phyloP scores from a whole-genome alignment of 2,329 filamentous ascomycete genomes.

The Zymoseptoria brevis region DNA sequence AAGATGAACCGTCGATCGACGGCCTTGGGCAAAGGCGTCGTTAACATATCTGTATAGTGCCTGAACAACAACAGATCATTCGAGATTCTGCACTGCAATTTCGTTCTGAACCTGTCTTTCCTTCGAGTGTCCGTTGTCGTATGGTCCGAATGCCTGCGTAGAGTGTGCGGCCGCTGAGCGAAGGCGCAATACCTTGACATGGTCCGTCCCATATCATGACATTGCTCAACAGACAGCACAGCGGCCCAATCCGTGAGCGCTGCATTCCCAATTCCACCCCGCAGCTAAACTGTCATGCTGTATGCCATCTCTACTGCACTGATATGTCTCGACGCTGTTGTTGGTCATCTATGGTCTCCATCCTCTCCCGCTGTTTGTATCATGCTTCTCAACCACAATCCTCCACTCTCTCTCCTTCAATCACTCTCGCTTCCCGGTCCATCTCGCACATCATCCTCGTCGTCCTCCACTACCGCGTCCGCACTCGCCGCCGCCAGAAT shows the following conservation, averaged over 20 bases:
- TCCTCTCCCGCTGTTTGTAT: not conserved
- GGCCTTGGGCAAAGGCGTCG: not conserved
- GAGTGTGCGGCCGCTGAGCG: not conserved
- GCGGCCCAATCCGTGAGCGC: not conserved
- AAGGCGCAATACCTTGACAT: not conserved
- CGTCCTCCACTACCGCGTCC: constrained; percentile 32
- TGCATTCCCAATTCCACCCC: not conserved
- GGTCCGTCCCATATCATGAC: not conserved
- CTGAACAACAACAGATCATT: not conserved
- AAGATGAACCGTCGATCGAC: not conserved
- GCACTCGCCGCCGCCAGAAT: constrained; percentile 50
- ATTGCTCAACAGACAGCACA: not conserved
- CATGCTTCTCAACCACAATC: not conserved
- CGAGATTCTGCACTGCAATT: not conserved
- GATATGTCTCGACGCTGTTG: not conserved
- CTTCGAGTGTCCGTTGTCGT: too few relatives aligned
- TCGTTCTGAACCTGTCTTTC: too few relatives aligned
- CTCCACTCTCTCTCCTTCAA: constrained; percentile 14
- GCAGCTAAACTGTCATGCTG: not conserved
- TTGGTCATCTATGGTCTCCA: not conserved
- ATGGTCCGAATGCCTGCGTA: not conserved
- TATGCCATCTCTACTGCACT: not conserved
- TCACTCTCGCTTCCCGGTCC: constrained; percentile 44
- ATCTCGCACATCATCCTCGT: constrained; percentile 32
- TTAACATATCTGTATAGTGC: not conserved